Percentiles rank a stretch among this genome's conserved stretches.
phyloP scores from a whole-genome alignment of 192 early-diverging fungal species.

The Dissophora globulifera region DNA sequence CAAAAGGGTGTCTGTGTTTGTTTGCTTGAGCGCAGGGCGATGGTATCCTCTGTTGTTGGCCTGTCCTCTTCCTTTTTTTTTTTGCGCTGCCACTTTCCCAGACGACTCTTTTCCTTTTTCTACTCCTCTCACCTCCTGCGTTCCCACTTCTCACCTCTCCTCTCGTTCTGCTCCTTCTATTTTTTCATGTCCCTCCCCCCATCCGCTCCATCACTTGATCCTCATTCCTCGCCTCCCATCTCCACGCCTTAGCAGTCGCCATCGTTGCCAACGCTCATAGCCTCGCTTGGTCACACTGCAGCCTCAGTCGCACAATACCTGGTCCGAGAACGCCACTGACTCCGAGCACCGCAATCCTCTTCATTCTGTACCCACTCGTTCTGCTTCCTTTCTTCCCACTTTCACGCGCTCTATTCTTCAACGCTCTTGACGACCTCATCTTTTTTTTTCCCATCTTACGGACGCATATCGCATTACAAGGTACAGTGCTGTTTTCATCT shows the following conservation, averaged over 20 bases:
- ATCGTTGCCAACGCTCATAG: neutral
- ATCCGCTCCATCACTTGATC: neutral
- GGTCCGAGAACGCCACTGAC: neutral
- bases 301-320: neutral
- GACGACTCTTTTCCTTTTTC: slow-evolving; percentile 7
- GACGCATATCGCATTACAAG: neutral
- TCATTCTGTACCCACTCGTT: neutral
- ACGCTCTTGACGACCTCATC: too few relatives aligned
- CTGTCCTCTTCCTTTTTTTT: too few relatives aligned
- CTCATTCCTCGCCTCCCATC: neutral
- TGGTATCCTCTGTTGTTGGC: too few relatives aligned
- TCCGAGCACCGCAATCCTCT: neutral
- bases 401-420: too few relatives aligned
- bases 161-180: neutral
- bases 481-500: too few relatives aligned
- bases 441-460: neutral
- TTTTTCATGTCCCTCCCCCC: neutral
- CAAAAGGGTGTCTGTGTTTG: neutral
- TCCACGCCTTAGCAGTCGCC: neutral
- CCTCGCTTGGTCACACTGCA: neutral
- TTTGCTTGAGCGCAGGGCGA: neutral
- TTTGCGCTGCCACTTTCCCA: slow-evolving; percentile 9
- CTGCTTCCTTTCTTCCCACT: neutral
- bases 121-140: too few relatives aligned
- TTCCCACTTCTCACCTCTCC: neutral